phyloP scores from a whole-genome alignment of 2,329 filamentous ascomycete genomes.

The Cytospora piceae region DNA sequence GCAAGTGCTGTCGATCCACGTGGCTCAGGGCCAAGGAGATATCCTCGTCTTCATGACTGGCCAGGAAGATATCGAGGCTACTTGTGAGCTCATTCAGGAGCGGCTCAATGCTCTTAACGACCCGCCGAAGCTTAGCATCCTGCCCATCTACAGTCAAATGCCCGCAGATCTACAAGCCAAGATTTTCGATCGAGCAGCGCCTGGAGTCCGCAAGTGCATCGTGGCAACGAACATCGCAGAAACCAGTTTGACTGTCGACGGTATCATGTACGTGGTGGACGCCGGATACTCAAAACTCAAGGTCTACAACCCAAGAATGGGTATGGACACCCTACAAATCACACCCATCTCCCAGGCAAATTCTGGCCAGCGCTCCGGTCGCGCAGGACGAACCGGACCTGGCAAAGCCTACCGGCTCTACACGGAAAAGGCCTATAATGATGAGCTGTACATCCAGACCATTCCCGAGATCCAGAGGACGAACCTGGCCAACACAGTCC shows the following conservation, averaged over 20 bases:
- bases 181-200: slow-evolving; percentile 90
- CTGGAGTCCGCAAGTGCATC: slow-evolving; percentile 94
- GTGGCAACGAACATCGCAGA: slow-evolving; percentile 99
- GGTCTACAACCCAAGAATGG: slow-evolving; percentile 98
- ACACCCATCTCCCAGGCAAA: slow-evolving; percentile 98
- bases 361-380: slow-evolving; percentile 87
- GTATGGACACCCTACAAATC: slow-evolving; percentile 98
- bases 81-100: slow-evolving; percentile 90
- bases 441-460: slow-evolving; percentile 94
- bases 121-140: slow-evolving; percentile 88
- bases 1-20: slow-evolving; percentile 92
- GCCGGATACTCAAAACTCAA: slow-evolving; percentile 96
- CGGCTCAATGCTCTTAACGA: slow-evolving; percentile 88
- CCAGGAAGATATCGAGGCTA: slow-evolving; percentile 97
- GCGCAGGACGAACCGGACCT: slow-evolving; percentile 90
- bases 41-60: slow-evolving; percentile 99
- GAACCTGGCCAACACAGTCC: slow-evolving; percentile 91
- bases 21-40: slow-evolving; percentile 89
- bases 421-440: slow-evolving; percentile 92
- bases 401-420: slow-evolving; percentile 94
- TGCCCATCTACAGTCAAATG: slow-evolving; percentile 99
- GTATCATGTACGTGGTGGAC: slow-evolving; percentile 99
- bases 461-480: slow-evolving; percentile 98
- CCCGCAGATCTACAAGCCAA: slow-evolving; percentile 96
- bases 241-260: slow-evolving; percentile 95